Evolutionary conservation across 2,329 filamentous ascomycete species (phyloP), one percentile per base, ranked within the genome.

Genomic region (Ceratocystis diversiconidia): DNA sequence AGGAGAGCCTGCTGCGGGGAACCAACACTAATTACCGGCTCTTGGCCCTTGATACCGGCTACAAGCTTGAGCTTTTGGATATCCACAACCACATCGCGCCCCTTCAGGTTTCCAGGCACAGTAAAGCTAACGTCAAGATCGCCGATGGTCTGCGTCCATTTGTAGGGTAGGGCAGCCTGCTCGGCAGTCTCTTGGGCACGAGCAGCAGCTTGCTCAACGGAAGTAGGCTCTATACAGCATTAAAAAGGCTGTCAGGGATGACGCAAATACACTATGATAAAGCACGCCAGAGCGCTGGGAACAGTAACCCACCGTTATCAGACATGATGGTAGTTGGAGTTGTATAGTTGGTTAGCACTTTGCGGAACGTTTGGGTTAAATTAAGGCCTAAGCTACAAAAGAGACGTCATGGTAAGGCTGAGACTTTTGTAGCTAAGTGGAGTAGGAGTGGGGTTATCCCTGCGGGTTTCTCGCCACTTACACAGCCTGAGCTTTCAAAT

Each of bases 131-230:
- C 78, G 73, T 96, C 90, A 68, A 96, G 78, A 73, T 97, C 94
- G 70, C 81, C 82, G 74, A 99, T 96, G 28, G 88, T 92, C 78
- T 99, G 94, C 10, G 83, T 88, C 94, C 94, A 99, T 78, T 95
- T 94, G 85, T 99, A 99, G 0, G 94, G 94, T 52, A 99, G 85
- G 28, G 87, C 84, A 52, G 86, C 88, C 79, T 99, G 94, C 78
- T 99, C 94, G 71, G 86, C 88, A 66, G 83, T 80, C 78, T 99
- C 91, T 74, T 87, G 86, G 68, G 85, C 86, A 69, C 79, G 79
- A 66, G 82, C 80, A 22, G 82, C 82, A 10, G 80, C 84, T 70
- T 80, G 78, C 69, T 84, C 79, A 69, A 81, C 83, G 67, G 80
- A 76, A 25, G 78, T 80, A 65, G 74, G 77, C 72, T 86, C 83